phyloP scores from a whole-genome alignment of 441 rosid genomes.

The Jatropha podagrica region DNA sequence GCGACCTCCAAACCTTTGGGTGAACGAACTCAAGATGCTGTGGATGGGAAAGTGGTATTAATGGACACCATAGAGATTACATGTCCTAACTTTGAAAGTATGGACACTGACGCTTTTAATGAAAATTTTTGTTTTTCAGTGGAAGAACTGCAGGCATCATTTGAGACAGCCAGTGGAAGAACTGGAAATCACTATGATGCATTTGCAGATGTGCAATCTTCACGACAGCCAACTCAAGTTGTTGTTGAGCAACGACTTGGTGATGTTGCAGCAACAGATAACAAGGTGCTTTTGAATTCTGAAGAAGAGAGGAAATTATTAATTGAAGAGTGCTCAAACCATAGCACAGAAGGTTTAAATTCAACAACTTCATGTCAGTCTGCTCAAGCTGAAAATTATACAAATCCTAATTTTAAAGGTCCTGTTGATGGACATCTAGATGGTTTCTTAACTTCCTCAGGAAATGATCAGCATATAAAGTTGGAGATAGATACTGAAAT shows the following conservation, averaged over 20 bases:
- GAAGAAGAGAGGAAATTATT: conserved; percentile 11
- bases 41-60: conserved; percentile 32
- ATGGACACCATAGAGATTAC: conserved; percentile 31
- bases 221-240: conserved; percentile 27
- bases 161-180: conserved; percentile 31
- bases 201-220: conserved; percentile 40
- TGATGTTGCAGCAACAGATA: conserved; percentile 22
- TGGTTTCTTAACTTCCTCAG: conserved; percentile 36
- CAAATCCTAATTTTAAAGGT: conserved; percentile 27
- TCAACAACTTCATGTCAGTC: conserved; percentile 20
- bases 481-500: conserved; percentile 28
- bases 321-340: conserved; percentile 13
- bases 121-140: conserved; percentile 43
- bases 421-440: conserved; percentile 12
- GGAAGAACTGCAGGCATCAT: conserved; percentile 43
- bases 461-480: conserved; percentile 34
- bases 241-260: conserved; percentile 18
- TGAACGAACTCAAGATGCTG: conserved; percentile 29
- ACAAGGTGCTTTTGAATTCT: conserved; percentile 28
- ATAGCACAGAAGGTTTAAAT: conserved; percentile 21
- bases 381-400: neutral
- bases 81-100: conserved; percentile 40
- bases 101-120: conserved; percentile 40
- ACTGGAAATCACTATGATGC: conserved; percentile 39
- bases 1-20: conserved; percentile 18